These are phyloP conservation scores for Alternaria gansuensis DNA, from an alignment of 2,329 filamentous ascomycete genomes.

Conservation along the genomic window DNA sequence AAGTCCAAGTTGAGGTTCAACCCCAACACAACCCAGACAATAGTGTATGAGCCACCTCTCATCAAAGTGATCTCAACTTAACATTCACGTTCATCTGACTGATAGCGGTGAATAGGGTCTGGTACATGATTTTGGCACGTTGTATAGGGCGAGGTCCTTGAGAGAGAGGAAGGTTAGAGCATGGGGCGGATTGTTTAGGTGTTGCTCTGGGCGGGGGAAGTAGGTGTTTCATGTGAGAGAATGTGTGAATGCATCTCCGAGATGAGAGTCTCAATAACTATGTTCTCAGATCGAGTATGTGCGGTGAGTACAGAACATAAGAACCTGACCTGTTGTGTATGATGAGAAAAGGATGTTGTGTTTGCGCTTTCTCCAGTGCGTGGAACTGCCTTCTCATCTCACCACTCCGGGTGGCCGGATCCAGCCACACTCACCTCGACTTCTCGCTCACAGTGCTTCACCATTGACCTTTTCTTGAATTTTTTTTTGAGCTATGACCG, in stretches of 20 bases:
- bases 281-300: no score
- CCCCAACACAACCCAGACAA: neutral
- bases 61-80: neutral
- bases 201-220: neutral
- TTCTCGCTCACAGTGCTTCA: neutral
- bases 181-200: neutral
- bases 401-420: neutral
- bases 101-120: neutral
- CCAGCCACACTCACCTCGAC: conserved; percentile 1
- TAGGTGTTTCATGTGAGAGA: neutral
- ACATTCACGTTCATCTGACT: neutral
- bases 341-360: neutral
- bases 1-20: neutral
- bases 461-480: neutral
- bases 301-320: no score
- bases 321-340: no score
- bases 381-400: neutral
- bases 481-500: neutral
- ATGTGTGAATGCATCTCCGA: no score
- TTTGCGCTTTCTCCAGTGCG: neutral
- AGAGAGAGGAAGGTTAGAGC: neutral
- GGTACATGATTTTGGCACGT: neutral
- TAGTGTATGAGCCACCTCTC: neutral
- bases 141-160: neutral
- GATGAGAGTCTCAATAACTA: no score